A percentile compares a stretch with the other conserved stretches of the same genome.
Conservation (phyloP, 2,329 filamentous ascomycete species). For the Colletotrichum falcatum region DNA sequence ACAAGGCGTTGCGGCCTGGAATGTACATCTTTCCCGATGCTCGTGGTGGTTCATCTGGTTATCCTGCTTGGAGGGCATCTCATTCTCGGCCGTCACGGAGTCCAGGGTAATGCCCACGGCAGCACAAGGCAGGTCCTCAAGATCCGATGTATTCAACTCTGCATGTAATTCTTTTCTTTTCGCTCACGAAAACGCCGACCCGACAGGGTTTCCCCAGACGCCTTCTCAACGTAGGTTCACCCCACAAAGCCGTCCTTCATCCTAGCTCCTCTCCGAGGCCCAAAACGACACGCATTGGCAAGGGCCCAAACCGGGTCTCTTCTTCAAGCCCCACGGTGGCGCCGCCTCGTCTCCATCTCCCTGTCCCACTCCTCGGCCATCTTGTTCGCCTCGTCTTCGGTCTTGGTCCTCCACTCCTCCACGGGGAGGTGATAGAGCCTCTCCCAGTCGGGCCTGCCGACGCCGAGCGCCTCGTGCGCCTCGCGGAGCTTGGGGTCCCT, state of each 20-base stretch:
- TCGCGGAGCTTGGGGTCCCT: not conserved
- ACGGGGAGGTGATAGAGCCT: not conserved
- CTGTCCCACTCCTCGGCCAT: too few relatives aligned
- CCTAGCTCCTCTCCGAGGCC: too few relatives aligned
- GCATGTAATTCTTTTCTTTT: too few relatives aligned
- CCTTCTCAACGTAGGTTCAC: not conserved
- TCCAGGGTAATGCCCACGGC: not conserved
- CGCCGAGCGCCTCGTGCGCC: not conserved
- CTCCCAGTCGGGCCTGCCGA: not conserved
- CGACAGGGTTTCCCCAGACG: not conserved
- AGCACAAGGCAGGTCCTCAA: not conserved
- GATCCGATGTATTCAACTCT: not conserved
- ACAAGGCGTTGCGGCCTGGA: not conserved
- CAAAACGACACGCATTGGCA: not conserved
- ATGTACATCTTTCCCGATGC: not conserved
- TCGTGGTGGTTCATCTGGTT: not conserved
- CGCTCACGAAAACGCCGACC: too few relatives aligned
- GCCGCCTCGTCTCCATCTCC: too few relatives aligned
- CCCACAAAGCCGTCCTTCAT: not conserved
- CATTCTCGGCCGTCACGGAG: not conserved
- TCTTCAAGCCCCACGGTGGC: rapidly evolving
- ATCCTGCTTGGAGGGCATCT: not conserved
- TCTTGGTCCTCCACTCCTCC: not conserved
- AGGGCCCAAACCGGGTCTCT: too few relatives aligned
- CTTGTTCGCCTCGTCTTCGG: not conserved